Base-by-base conservation (phyloP, 345 rosid species). In the Bruguiera gymnorhiza region DNA sequence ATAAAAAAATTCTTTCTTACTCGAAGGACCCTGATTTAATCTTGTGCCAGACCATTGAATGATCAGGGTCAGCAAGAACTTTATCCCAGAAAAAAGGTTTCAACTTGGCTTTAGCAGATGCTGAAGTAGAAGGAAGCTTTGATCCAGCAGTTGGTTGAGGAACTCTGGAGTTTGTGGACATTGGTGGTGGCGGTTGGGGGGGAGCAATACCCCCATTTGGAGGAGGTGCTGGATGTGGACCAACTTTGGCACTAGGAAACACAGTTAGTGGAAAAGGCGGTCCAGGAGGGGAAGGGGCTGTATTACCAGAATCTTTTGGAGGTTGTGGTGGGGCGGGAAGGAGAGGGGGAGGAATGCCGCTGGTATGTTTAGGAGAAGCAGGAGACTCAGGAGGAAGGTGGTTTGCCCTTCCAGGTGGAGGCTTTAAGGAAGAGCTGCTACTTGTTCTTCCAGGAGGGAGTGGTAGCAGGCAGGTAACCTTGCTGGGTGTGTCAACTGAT, bases 31-130 rank as follows among this genome's bases (percentile, higher is more conserved):
- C 99, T 27, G 91, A 73, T 85, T 90, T 92, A 75, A 92, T 84
- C 75, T 92, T 92, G 80, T 90, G 88, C 99, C 99, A 95, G 77
- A 95, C 99, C 97, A 92, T 90, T 63, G 97, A 86, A 63, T 88
- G 81, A 70, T 90, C 93, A 24, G 97, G 97, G 72, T 86, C 92
- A 34, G 95, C 91, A 72, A 85, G 76, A 75, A 90, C 96, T 86
- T 95, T 95, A 78, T 95, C 99, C 99, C 99, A 95, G 85, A 95
- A 95, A 80, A 95, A 95, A 18, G 99, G 97, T 74, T 95, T 95
- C 75, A 92, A 70, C 81, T 92, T 95, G 77, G 97, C 66, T 88
- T 88, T 95, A 67, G 95, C 79, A 69, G 82, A 83, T 71, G 81
- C 80, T 52, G 76, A 66, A 20, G 60, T 67, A 63, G 82, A 70